Base-by-base conservation (phyloP, 768 basidiomycete species). In the Mycena belliarum region DNA sequence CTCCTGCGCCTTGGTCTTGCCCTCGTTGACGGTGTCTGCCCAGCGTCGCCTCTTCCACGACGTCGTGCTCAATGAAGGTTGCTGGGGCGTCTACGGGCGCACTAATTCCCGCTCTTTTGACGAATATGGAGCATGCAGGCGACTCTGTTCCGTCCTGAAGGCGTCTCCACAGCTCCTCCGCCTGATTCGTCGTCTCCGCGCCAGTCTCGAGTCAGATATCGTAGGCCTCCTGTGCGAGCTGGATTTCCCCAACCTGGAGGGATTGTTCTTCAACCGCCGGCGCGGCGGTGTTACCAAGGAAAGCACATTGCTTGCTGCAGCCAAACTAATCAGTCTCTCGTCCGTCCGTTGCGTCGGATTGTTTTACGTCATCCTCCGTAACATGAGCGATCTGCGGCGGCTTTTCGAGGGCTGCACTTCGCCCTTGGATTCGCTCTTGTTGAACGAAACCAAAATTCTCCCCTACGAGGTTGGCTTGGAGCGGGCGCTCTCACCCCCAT, bases 31-130 rank as follows among this genome's bases (percentile, higher is more conserved):
- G 7, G 8, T 20, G 5, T 26, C 50, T 6, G 50, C 50, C 5
- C 50, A 52, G 16, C 50, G 42, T 3, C 50, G 43, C 24, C 40
- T 52, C 3, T 52, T 52, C 11, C 41, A 52, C 21, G 50, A 52
- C 20, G 18, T 52, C 41, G 18, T 42, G 1, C 35, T 52, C 11
- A 23, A 32, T 32, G 23, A 6, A 11, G 49, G 24, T 3, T 38
- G 37, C 15, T 18, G 6, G 3, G 14, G n/a, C 8, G 20, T 49
- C 16, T 35, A 38, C 23, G 35, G 23, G 9, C 21, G 9, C 2
- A 40, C 12, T 28, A 40, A 9, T 42, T 23, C 6, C 23, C 10
- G 8, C 7, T 2, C 4, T 11, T 26, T n/a, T 25, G 35, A 37
- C 8, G 49, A 38, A 20, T 21, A 35, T 2, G 21, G 7, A 1